Base-by-base conservation (phyloP, 208 protist species). In the Leishmania arabica region DNA sequence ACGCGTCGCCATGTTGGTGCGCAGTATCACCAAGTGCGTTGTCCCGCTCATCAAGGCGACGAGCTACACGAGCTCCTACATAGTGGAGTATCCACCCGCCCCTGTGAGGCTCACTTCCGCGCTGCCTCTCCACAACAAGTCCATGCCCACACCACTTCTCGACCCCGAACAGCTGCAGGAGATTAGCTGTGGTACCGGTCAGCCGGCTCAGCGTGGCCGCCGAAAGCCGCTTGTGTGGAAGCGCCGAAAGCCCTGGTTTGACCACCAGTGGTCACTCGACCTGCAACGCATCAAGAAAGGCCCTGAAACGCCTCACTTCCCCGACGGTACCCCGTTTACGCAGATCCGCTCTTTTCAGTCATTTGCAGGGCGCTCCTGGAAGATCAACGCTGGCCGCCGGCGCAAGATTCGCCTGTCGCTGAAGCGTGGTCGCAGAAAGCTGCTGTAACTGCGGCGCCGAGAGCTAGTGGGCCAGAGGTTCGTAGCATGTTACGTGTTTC, bases 181-280 rank as follows among this genome's bases (percentile, higher is more conserved):
- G 37, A 49, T 95, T 4, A 78, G 82, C 54, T 97, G 91, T 70
- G 94, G 92, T 68, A 96, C 94, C 53, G 94, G 94, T 6, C 90
- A 96, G 79, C 94, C 94, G 2, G 92, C 92, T 1, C 94, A 97
- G 84, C 90, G 94, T 49, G 94, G 94, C 1, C 89, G 86, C 65
- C 82, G 94, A 71, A 95, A 95, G 83, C 91, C 92, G 42, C 85
- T 96, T 15, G 93, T 95, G 64, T 97, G 94, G 94, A 96, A 94
- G 89, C 91, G 93, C n/a, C 92, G 94, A n/a, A 90, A 96, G 86
- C 94, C 94, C 69, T 97, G 93, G 92, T 97, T 97, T 81, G 89
- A 96, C 79, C 91, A 89, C 51, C 94, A 97, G 83, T 96, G 94
- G 92, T 94, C 94, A 37, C 79, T 97, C 13, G 92, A 97, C 53